Percentiles rank a stretch among this genome's conserved stretches.
Conservation (phyloP, 208 protist species). For the Crithidia thermophila region DNA sequence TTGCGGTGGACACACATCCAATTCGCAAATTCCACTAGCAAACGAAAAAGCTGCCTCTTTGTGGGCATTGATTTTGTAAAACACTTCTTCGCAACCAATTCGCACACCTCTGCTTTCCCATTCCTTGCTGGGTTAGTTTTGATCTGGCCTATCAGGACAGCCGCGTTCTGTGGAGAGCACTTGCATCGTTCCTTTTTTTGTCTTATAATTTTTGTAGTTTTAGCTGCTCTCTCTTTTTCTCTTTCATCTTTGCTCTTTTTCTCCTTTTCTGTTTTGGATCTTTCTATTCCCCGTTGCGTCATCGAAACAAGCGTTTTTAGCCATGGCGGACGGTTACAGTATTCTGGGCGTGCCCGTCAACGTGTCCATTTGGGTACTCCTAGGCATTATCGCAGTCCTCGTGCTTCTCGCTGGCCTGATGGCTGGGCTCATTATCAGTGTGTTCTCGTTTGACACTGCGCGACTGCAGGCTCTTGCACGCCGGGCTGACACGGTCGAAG, state of each 20-base stretch:
- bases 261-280: not conserved
- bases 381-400: slow-evolving; percentile 40
- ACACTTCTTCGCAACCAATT: too few relatives aligned
- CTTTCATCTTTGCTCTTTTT: not conserved
- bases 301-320: not conserved
- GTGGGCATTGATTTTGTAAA: too few relatives aligned
- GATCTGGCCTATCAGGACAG: too few relatives aligned
- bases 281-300: not conserved
- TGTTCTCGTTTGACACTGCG: slow-evolving; percentile 69
- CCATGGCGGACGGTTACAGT: slow-evolving; percentile 26
- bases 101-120: too few relatives aligned
- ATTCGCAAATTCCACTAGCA: too few relatives aligned
- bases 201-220: not conserved
- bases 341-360: slow-evolving; percentile 54
- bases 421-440: slow-evolving; percentile 69
- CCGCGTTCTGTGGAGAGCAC: too few relatives aligned
- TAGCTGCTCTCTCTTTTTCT: not conserved
- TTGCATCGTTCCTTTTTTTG: too few relatives aligned
- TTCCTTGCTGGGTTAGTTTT: too few relatives aligned
- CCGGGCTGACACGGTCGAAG: slow-evolving; percentile 44
- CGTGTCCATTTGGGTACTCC: slow-evolving; percentile 35
- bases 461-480: slow-evolving; percentile 44
- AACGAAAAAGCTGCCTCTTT: too few relatives aligned
- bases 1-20: too few relatives aligned
- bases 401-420: slow-evolving; percentile 57